Evolutionary conservation across 345 rosid genomes (phyloP).

Genomic region (Rhizophora apiculata): DNA sequence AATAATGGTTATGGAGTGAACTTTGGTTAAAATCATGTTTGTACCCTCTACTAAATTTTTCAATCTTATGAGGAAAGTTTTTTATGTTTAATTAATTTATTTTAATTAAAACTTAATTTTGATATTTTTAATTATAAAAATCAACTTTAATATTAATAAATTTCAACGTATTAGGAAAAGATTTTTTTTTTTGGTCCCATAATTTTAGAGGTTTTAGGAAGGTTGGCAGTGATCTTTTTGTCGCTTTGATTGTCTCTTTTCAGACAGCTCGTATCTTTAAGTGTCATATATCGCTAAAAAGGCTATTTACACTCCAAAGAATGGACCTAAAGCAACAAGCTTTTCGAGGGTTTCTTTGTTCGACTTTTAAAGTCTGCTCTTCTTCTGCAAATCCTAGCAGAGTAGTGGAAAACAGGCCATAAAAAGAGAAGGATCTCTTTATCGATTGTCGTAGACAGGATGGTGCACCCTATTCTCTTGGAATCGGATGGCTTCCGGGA

Average conservation of each 20-base stretch:
- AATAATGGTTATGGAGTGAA: too few relatives aligned
- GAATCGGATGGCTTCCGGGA: slow-evolving; percentile 15
- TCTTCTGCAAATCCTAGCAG: background rate
- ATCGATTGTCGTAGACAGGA: too few relatives aligned
- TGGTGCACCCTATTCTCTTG: slow-evolving; percentile 1
- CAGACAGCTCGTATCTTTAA: slow-evolving; percentile 2
- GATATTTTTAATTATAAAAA: too few relatives aligned
- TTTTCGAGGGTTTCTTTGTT: slow-evolving; percentile 8
- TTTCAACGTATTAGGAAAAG: background rate
- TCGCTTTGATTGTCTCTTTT: background rate
- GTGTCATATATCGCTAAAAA: slow-evolving; percentile 19
- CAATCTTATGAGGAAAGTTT: too few relatives aligned
- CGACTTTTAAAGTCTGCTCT: background rate
- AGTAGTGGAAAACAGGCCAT: too few relatives aligned
- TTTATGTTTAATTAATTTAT: too few relatives aligned
- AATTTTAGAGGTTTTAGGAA: slow-evolving; percentile 5
- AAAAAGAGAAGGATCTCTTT: background rate
- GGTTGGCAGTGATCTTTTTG: background rate
- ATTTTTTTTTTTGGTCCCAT: background rate
- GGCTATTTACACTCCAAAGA: slow-evolving; percentile 12
- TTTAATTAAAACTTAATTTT: too few relatives aligned
- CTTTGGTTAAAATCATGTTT: too few relatives aligned
- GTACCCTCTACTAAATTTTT: too few relatives aligned
- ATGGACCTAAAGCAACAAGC: background rate
- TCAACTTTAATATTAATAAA: too few relatives aligned